Evolutionary conservation across 2,329 filamentous ascomycete species (phyloP).

Genomic region (Paecilomyces formosus): DNA sequence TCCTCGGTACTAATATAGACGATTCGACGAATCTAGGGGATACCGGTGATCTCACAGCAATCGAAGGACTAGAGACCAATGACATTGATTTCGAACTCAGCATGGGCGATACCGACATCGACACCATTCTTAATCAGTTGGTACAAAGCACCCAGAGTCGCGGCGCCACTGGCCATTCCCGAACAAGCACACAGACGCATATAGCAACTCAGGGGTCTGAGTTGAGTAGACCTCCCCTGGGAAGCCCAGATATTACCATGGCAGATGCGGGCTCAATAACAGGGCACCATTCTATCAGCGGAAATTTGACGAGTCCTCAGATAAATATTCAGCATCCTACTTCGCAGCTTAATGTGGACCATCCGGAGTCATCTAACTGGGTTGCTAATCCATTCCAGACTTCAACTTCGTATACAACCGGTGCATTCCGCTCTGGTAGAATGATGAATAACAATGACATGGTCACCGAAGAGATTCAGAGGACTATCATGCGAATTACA

Average conservation of each 20-base stretch:
- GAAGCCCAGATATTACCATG: background rate
- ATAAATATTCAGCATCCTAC: background rate
- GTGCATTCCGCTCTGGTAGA: background rate
- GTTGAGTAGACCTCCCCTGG: background rate
- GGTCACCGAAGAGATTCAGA: constrained; percentile 16
- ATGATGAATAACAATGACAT: background rate
- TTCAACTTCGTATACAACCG: background rate
- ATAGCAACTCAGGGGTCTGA: background rate
- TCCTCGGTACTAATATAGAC: background rate
- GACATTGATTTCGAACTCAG: background rate
- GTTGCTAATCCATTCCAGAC: background rate
- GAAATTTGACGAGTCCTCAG: background rate
- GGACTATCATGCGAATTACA: constrained; percentile 16
- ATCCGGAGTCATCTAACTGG: background rate
- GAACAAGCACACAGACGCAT: background rate
- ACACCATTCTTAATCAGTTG: background rate
- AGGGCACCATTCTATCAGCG: background rate
- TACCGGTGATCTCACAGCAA: background rate
- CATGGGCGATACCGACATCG: background rate
- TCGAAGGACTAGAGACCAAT: background rate
- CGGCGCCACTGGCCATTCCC: background rate
- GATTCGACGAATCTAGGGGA: background rate
- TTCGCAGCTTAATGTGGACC: background rate
- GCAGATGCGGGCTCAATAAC: background rate
- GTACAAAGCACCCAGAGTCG: background rate